Evolutionary conservation across 768 basidiomycete species (phyloP).

Genomic region (Boletus sp.): DNA sequence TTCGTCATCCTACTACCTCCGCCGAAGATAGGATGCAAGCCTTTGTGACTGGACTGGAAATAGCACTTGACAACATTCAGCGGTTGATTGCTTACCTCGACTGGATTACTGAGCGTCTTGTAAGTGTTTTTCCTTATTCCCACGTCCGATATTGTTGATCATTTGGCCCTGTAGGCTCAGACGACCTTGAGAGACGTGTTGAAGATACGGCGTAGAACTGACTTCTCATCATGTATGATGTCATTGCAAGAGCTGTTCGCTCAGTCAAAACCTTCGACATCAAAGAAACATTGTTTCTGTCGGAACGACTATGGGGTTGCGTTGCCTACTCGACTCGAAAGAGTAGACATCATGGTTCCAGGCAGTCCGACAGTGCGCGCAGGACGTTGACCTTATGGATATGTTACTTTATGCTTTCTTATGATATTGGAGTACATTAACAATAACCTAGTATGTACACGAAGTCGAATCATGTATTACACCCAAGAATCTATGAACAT

Average conservation of each 20-base stretch:
- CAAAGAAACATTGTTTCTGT: conserved; percentile 12
- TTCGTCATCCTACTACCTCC: not conserved
- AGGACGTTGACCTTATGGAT: conserved; percentile 15
- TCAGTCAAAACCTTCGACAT: conserved; percentile 7
- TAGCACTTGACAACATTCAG: conserved; percentile 15
- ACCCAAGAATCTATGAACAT: not conserved
- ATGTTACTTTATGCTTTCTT: conserved; percentile 10
- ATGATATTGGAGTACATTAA: conserved; percentile 12
- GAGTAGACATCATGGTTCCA: conserved; percentile 18
- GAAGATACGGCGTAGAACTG: conserved; percentile 1
- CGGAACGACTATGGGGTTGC: not conserved
- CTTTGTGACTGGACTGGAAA: conserved; percentile 23
- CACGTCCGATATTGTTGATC: conserved; percentile 1
- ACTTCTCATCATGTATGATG: conserved; percentile 16
- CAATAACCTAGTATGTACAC: conserved; percentile 11
- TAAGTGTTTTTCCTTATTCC: conserved; percentile 1
- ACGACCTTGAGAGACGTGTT: conserved; percentile 14
- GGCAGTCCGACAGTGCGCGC: conserved; percentile 22
- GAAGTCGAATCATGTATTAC: conserved; percentile 3
- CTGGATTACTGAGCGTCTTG: conserved; percentile 28
- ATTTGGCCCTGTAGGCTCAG: conserved; percentile 14
- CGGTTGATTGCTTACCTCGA: conserved; percentile 28
- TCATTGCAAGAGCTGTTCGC: conserved; percentile 24
- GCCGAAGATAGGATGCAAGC: conserved; percentile 9
- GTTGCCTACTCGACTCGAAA: conserved; percentile 2